Evolutionary conservation across 306 rosid genomes (phyloP).

Genomic region (cucumber (Cucumis sativus)): Cucumber_9930_V3 NC_026660.2:9951001-9951500

Average conservation of each 20-base stretch:
- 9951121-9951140: background rate
- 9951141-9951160: background rate
- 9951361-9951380: background rate
- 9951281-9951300: background rate
- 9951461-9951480: too few relatives aligned
- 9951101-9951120: background rate
- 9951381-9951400: background rate
- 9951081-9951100: background rate
- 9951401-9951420: conserved; percentile 2
- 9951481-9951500: background rate
- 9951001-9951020: background rate
- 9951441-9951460: background rate
- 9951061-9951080: background rate
- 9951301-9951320: background rate
- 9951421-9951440: background rate
- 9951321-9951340: background rate
- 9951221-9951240: background rate
- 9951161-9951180: background rate
- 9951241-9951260: background rate
- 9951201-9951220: conserved; percentile 8
- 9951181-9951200: too few relatives aligned
- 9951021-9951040: background rate
- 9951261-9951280: background rate
- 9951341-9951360: conserved; percentile 5
- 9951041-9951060: too few relatives aligned